A percentile compares a stretch with the other conserved stretches of the same genome.
Evolutionary conservation across 108 stramenopile genomes (phyloP).

Genomic region (Aurantiochytrium sp.): DNA sequence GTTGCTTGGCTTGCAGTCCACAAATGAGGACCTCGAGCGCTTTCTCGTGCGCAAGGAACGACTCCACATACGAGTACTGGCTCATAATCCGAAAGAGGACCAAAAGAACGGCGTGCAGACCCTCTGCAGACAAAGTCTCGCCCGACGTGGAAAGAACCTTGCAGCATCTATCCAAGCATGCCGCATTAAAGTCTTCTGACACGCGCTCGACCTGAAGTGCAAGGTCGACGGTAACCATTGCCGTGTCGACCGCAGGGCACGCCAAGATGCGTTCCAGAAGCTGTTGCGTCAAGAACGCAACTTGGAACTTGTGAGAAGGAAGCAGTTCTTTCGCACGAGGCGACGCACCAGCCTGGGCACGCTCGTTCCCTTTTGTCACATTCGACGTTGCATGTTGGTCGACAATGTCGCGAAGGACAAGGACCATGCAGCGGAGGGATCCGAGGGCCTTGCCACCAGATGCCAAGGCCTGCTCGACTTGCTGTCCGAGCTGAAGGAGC

Average conservation of each 20-base stretch:
- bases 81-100: not conserved
- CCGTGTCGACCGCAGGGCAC: not conserved
- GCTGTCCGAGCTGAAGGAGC: not conserved
- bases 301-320: not conserved
- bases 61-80: not conserved
- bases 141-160: not conserved
- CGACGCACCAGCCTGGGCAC: not conserved
- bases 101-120: not conserved
- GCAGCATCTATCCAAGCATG: not conserved
- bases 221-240: not conserved
- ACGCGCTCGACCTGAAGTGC: not conserved
- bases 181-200: not conserved
- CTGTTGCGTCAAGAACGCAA: not conserved
- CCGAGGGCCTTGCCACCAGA: not conserved
- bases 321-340: no score
- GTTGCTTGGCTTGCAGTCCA: not conserved
- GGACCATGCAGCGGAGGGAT: not conserved
- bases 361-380: not conserved
- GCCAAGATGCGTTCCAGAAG: not conserved
- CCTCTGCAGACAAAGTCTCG: not conserved
- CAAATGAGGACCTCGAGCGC: not conserved
- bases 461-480: not conserved
- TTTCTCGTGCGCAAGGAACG: not conserved
- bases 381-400: not conserved
- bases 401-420: not conserved